phyloP scores from a whole-genome alignment of 1,284 basidiomycete species.

The Grifola frondosa region DNA sequence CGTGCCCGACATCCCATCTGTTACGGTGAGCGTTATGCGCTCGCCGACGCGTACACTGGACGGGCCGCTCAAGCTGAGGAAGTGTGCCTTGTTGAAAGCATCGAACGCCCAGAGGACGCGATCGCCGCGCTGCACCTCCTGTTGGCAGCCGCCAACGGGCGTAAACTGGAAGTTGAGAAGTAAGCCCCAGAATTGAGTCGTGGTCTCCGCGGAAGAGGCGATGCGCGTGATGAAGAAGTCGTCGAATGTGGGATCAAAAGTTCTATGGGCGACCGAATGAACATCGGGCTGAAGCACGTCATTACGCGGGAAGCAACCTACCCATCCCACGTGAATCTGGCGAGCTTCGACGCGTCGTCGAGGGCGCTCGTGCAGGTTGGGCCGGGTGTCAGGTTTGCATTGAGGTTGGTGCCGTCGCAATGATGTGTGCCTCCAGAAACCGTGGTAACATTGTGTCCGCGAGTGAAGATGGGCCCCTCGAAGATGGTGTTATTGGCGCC shows the following conservation, averaged over 20 bases:
- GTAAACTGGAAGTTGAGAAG: slow-evolving; percentile 24
- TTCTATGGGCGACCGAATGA: slow-evolving; percentile 9
- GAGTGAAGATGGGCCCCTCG: slow-evolving; percentile 36
- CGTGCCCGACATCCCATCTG: no score
- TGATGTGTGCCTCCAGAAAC: slow-evolving; percentile 37
- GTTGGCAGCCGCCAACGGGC: slow-evolving; percentile 26
- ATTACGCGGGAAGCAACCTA: no score
- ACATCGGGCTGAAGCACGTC: neutral
- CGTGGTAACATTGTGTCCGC: slow-evolving; percentile 40
- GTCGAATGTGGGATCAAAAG: slow-evolving; percentile 21
- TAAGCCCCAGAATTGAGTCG: slow-evolving; percentile 23
- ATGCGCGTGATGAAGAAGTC: slow-evolving; percentile 29
- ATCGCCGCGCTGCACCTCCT: slow-evolving; percentile 15
- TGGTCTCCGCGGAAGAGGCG: slow-evolving; percentile 12
- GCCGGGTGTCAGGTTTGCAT: slow-evolving; percentile 34
- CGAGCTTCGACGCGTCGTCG: slow-evolving; percentile 17
- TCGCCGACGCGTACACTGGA: no score
- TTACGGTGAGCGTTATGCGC: no score
- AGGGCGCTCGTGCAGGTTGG: slow-evolving; percentile 38
- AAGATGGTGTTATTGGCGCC: slow-evolving; percentile 38
- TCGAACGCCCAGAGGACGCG: slow-evolving; percentile 26
- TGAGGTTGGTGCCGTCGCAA: slow-evolving; percentile 43
- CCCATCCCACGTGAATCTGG: slow-evolving; percentile 22
- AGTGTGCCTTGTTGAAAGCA: no score
- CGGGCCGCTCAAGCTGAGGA: no score